phyloP scores from a whole-genome alignment of 352 stramenopile genomes.

The Discostella stelligera region DNA sequence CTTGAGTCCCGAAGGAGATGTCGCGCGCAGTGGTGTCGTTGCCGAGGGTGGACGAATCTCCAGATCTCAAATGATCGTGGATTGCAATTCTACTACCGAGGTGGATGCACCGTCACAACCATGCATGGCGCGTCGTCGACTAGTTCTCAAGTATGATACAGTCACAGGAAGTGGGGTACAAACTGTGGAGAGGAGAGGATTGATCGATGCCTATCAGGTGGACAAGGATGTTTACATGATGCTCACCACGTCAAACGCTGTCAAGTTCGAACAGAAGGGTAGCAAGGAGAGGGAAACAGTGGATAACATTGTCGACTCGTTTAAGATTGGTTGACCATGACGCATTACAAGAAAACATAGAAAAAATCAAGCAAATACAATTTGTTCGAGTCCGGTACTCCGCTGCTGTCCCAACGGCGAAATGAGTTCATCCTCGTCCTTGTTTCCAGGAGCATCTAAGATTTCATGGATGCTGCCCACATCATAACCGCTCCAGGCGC shows the following conservation, averaged over 20 bases:
- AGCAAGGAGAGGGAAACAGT: conserved; percentile 68
- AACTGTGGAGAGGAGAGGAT: conserved; percentile 60
- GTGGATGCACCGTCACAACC: conserved; percentile 4
- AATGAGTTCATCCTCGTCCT: conserved; percentile 7
- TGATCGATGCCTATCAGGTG: conserved; percentile 72
- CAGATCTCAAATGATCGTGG: conserved; percentile 46
- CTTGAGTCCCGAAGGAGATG: conserved; percentile 58
- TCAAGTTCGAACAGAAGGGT: conserved; percentile 73
- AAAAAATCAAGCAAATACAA: conserved; percentile 28
- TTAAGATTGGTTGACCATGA: conserved; percentile 39
- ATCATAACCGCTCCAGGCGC: conserved; percentile 13
- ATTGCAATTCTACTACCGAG: conserved; percentile 39
- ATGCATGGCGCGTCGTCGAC: conserved; percentile 37
- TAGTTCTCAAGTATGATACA: conserved; percentile 67
- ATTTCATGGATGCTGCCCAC: neutral
- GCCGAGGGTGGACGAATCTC: conserved; percentile 60
- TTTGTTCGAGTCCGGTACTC: conserved; percentile 24
- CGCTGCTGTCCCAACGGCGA: conserved; percentile 11
- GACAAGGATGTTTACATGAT: conserved; percentile 66
- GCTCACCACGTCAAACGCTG: conserved; percentile 64
- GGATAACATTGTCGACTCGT: conserved; percentile 72
- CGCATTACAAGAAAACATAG: neutral
- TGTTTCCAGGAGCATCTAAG: neutral
- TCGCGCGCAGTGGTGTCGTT: conserved; percentile 55
- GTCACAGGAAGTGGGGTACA: conserved; percentile 64